phyloP scores from a whole-genome alignment of 2,329 filamentous ascomycete genomes.

The Pseudogymnoascus sp. region DNA sequence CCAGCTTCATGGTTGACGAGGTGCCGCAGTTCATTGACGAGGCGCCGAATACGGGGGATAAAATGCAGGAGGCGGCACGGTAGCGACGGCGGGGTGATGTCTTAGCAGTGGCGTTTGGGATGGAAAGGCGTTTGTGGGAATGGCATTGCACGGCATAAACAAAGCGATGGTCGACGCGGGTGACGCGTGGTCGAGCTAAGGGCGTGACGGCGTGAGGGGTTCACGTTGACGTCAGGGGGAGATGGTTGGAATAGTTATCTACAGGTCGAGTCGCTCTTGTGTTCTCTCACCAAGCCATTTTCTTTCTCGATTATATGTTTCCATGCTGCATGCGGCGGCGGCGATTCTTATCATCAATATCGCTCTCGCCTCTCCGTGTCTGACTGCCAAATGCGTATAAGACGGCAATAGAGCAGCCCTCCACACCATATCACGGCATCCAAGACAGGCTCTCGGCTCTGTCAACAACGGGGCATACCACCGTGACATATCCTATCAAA shows the following conservation, averaged over 20 bases:
- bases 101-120: slow-evolving; percentile 1
- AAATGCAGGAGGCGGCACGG: slow-evolving; percentile 70
- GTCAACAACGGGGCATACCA: background rate
- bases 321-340: background rate
- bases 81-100: background rate
- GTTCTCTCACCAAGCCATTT: slow-evolving; percentile 2
- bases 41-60: slow-evolving; percentile 61
- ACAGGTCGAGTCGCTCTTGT: background rate
- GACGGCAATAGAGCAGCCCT: background rate
- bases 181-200: background rate
- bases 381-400: background rate
- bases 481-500: background rate
- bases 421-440: background rate
- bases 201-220: background rate
- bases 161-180: background rate
- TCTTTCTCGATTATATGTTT: background rate
- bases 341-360: background rate
- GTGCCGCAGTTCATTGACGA: slow-evolving; percentile 88
- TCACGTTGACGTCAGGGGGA: background rate
- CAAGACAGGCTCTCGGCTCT: background rate
- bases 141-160: background rate
- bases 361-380: background rate
- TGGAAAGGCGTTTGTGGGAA: background rate
- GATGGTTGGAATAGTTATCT: background rate
- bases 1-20: slow-evolving; percentile 85